Evolutionary conservation across 768 basidiomycete species (phyloP).

Genomic region (Rickenella mellea): DNA sequence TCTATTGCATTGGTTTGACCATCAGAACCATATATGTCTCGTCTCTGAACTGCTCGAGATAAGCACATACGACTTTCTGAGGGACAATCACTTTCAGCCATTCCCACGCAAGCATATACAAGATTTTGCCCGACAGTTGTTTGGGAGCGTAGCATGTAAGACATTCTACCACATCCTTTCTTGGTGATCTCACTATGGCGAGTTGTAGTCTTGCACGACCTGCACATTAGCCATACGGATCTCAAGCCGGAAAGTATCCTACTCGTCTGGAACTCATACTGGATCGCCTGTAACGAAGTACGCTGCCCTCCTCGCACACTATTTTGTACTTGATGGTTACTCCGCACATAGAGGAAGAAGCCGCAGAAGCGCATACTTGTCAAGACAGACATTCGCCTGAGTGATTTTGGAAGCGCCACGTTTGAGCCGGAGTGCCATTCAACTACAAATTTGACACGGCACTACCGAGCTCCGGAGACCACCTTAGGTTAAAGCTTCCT

Average conservation of each 20-base stretch:
- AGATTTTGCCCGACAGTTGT: conserved; percentile 84
- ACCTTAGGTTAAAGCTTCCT: conserved; percentile 77
- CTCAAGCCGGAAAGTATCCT: conserved; percentile 99
- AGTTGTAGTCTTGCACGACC: conserved; percentile 73
- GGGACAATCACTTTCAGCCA: conserved; percentile 93
- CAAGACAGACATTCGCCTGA: conserved; percentile 87
- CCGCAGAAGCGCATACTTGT: conserved; percentile 69
- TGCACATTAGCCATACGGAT: conserved; percentile 93
- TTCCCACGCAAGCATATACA: conserved; percentile 97
- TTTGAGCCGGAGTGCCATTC: conserved; percentile 98
- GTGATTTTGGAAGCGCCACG: conserved; percentile 98
- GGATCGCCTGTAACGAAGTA: conserved; percentile 45
- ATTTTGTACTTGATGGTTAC: conserved; percentile 35
- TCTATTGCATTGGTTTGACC: conserved; percentile 89
- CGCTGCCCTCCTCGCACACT: conserved; percentile 7
- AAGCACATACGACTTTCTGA: conserved; percentile 98
- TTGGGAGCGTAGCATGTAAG: conserved; percentile 91
- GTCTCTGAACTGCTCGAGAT: conserved; percentile 93
- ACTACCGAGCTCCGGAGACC: conserved; percentile 98
- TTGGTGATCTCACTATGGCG: conserved; percentile 11
- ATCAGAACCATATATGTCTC: conserved; percentile 93
- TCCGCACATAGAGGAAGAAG: conserved; percentile 54
- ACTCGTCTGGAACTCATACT: conserved; percentile 77
- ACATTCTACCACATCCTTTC: conserved; percentile 2
- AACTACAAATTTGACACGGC: conserved; percentile 92